Evolutionary conservation across 768 basidiomycete genomes (phyloP).

Genomic region (Mycena maculata): DNA sequence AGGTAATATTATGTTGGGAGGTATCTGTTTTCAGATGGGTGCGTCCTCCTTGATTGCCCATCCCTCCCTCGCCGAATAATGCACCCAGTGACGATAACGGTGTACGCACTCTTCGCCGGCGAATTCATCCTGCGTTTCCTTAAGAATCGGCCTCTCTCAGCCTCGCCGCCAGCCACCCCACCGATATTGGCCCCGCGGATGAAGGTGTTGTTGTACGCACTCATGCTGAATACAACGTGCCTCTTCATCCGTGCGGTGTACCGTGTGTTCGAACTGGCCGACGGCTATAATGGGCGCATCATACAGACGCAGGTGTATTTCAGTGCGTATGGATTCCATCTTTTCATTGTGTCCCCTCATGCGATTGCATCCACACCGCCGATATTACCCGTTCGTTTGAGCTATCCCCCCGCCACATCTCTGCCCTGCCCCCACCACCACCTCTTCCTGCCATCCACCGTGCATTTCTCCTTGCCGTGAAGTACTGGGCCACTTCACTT

Average conservation of each 20-base stretch:
- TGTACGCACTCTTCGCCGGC: slow-evolving; percentile 46
- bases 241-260: slow-evolving; percentile 44
- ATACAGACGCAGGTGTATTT: slow-evolving; percentile 49
- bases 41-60: not conserved
- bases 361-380: too few species aligned
- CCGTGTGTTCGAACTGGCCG: slow-evolving; percentile 48
- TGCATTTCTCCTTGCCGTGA: too few species aligned
- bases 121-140: slow-evolving; percentile 55
- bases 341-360: not conserved
- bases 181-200: slow-evolving; percentile 5
- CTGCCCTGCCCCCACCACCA: too few species aligned
- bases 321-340: slow-evolving; percentile 41
- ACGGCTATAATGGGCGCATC: slow-evolving; percentile 49
- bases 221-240: slow-evolving; percentile 32
- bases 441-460: too few species aligned
- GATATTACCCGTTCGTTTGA: too few species aligned
- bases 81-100: slow-evolving; percentile 25
- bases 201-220: slow-evolving; percentile 17
- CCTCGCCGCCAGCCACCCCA: not conserved
- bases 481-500: too few species aligned
- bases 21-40: slow-evolving; percentile 36
- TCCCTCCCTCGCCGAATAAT: slow-evolving; percentile 38
- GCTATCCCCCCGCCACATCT: too few species aligned
- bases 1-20: slow-evolving; percentile 30
- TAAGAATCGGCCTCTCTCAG: slow-evolving; percentile 10